Conservation (phyloP, 108 stramenopile genomes). For the Skeletonema tropicum region DNA sequence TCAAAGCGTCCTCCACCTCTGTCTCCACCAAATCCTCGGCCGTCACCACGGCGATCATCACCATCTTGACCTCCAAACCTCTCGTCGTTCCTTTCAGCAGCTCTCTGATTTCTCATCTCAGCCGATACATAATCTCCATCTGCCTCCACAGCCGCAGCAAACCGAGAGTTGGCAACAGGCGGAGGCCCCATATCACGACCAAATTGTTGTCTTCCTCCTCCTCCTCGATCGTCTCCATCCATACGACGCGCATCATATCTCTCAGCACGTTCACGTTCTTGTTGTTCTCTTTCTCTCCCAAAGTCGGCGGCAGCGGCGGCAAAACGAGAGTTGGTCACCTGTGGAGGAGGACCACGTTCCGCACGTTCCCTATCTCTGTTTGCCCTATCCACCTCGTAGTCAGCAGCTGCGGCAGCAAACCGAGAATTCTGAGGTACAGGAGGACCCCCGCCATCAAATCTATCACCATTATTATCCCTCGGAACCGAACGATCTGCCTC, state of each 20-base stretch:
- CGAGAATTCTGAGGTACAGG: constrained; percentile 50
- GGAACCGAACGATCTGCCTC: constrained; percentile 46
- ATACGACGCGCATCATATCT: constrained; percentile 36
- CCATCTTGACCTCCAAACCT: constrained; percentile 37
- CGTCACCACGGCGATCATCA: constrained; percentile 45
- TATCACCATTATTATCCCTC: background rate
- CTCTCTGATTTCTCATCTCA: constrained; percentile 44
- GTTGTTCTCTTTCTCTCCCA: constrained; percentile 36
- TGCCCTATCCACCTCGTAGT: constrained; percentile 22
- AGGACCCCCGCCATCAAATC: constrained; percentile 34
- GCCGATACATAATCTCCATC: constrained; percentile 54
- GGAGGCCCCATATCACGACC: constrained; percentile 57
- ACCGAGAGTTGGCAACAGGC: constrained; percentile 50
- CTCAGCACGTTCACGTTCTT: constrained; percentile 45
- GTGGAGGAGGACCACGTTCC: constrained; percentile 63
- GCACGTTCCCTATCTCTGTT: constrained; percentile 15
- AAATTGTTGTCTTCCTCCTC: constrained; percentile 7
- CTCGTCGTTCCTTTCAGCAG: constrained; percentile 13
- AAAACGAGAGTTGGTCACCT: constrained; percentile 64
- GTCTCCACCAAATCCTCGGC: constrained; percentile 29
- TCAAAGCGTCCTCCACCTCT: constrained; percentile 44
- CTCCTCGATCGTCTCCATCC: constrained; percentile 31
- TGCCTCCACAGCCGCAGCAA: constrained; percentile 43
- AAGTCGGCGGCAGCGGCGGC: constrained; percentile 53
- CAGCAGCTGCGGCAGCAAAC: constrained; percentile 49